Evolutionary conservation across 331 rosid genomes (phyloP).

Genomic region (Pyracantha coccinea): DNA sequence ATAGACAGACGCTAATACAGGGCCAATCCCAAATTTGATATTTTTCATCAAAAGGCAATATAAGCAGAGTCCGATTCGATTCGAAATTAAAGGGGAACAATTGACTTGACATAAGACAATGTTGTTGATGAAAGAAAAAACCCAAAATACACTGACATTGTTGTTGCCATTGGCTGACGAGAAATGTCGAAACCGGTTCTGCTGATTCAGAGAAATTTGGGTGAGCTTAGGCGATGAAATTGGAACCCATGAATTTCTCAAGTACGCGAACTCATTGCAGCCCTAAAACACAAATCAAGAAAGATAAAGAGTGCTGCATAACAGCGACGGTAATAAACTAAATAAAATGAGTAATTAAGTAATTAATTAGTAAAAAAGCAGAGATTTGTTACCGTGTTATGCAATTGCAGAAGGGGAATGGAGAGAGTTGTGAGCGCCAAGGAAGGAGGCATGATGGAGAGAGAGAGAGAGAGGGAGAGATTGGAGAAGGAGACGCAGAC

Average conservation of each 20-base stretch:
- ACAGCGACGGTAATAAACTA: not conserved
- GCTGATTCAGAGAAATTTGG: constrained; percentile 14
- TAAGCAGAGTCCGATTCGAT: not conserved
- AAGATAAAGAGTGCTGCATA: not conserved
- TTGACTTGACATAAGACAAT: not conserved
- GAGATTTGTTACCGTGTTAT: not conserved
- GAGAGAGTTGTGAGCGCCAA: not conserved
- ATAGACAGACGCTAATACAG: not conserved
- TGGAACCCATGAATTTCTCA: not conserved
- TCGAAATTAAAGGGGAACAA: not conserved
- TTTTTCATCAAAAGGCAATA: not conserved
- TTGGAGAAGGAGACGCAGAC: not conserved
- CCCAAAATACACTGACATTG: constrained; percentile 16
- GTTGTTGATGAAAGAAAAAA: not conserved
- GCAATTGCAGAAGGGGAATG: not conserved
- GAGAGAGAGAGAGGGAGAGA: not conserved
- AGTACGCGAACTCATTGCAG: constrained; percentile 3
- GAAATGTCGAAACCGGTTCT: not conserved
- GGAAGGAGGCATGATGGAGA: not conserved
- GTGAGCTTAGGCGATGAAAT: constrained; percentile 1
- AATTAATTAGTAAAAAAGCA: not conserved
- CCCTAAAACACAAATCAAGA: not conserved
- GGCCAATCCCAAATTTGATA: not conserved
- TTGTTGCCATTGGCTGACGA: constrained; percentile 19
- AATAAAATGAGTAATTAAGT: not conserved